A percentile compares a stretch with the other conserved stretches of the same genome.
These are phyloP conservation scores for Metarhizium humberi DNA, from an alignment of 2,329 filamentous ascomycete species.

Conservation along the genomic window DNA sequence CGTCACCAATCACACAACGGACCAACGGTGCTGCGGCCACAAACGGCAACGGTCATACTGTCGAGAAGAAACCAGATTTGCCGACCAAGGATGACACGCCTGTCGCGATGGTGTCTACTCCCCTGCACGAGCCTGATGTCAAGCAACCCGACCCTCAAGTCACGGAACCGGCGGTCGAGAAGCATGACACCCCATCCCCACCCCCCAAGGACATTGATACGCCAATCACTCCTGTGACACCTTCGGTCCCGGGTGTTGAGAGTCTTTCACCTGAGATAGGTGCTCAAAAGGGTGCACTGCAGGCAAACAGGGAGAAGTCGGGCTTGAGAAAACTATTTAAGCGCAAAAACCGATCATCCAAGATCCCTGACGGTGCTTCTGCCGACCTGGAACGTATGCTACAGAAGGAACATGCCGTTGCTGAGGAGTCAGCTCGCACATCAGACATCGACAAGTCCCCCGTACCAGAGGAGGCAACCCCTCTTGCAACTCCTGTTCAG, in stretches of 20 bases:
- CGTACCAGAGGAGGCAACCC: background rate
- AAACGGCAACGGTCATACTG: constrained; percentile 1
- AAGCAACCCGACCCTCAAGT: background rate
- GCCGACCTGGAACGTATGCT: constrained; percentile 43
- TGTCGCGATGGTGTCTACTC: constrained; percentile 1
- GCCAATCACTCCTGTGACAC: background rate
- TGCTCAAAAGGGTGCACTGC: constrained; percentile 27
- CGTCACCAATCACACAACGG: constrained; percentile 24
- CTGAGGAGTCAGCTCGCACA: constrained; percentile 7
- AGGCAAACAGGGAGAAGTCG: constrained; percentile 32
- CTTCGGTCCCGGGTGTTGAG: background rate
- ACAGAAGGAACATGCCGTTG: constrained; percentile 24
- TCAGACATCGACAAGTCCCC: background rate
- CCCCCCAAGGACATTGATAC: constrained; percentile 15
- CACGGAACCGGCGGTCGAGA: background rate
- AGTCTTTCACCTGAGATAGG: background rate
- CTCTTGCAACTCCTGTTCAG: background rate
- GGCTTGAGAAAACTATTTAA: constrained; percentile 58
- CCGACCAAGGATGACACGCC: constrained; percentile 28
- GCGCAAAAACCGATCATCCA: constrained; percentile 52
- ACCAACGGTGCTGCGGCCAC: constrained; percentile 15
- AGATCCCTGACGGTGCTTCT: constrained; percentile 43
- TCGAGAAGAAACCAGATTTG: constrained; percentile 21
- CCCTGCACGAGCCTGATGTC: background rate
- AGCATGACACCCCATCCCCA: constrained; percentile 1